Evolutionary conservation across 257 asterid species (phyloP), one percentile per base, ranked within the genome.

Genomic region (Cruciata laevipes): DNA sequence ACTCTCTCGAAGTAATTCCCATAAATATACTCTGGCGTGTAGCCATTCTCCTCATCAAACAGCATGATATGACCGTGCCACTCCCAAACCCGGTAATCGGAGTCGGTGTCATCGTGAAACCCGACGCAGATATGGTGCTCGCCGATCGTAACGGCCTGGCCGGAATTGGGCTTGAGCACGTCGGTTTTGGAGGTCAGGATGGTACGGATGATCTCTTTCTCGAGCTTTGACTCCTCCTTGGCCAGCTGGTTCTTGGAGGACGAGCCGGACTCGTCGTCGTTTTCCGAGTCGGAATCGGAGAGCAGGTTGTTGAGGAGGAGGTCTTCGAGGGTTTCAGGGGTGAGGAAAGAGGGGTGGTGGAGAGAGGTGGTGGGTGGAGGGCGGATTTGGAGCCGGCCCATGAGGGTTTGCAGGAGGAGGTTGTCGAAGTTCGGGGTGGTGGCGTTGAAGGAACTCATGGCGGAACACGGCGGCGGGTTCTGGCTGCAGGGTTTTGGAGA

Each of bases 51-150:
- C 74, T 90, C 99, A 75, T 91, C 96, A 68, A 90, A 88, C 75
- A 91, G 62, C 96, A 89, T 87, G 7, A 91, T 80, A 73, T 94
- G 98, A 1, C 99, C 99, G 33, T 91, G 99, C 99, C 99, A 94
- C 78, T 94, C 99, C 96, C 99, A 90, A 3, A 89, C 98, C 20
- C 98, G 87, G 66, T 88, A 87, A 79, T 85, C 95, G 8, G 96
- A 87, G 51, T 78, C 93, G 0, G 75, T 49, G 16, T 94, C 98
- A 76, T 90, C 91, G 24, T 88, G 95, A 80, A 85, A 90, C 58
- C 96, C 96, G 2, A 94, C 87, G 70, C 99, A 94, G 69, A 94
- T 83, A 59, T 89, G 99, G 71, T 94, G 99, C 74, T 87, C 97
- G 10, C 96, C 89, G 20, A 94, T 80, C 17, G 88, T 25, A 61